Percentiles rank a stretch among this genome's conserved stretches.
phyloP scores from a whole-genome alignment of 2,329 filamentous ascomycete species.

The Lasiodiplodia gonubiensis region DNA sequence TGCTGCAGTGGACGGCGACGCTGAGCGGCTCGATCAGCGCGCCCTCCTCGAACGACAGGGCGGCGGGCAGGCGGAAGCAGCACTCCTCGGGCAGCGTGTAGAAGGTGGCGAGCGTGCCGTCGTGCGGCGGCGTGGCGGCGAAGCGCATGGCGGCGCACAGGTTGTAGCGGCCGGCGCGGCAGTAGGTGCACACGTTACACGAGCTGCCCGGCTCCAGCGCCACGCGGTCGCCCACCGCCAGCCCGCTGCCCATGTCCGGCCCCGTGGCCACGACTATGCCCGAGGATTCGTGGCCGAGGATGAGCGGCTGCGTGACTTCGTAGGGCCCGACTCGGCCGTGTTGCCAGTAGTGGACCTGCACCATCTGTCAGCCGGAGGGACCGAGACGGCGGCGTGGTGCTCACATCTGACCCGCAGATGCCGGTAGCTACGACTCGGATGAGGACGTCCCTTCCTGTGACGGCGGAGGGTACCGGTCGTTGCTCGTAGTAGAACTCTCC shows the following conservation, averaged over 20 bases:
- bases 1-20: slow-evolving; percentile 83
- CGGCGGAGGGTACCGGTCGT: background rate
- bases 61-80: slow-evolving; percentile 46
- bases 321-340: slow-evolving; percentile 65
- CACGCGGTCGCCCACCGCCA: slow-evolving; percentile 31
- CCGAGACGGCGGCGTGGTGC: slow-evolving; percentile 64
- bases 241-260: slow-evolving; percentile 32
- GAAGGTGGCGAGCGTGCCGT: slow-evolving; percentile 50
- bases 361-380: slow-evolving; percentile 57
- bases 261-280: slow-evolving; percentile 32
- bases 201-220: slow-evolving; percentile 33
- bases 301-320: slow-evolving; percentile 65
- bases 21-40: slow-evolving; percentile 66
- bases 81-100: slow-evolving; percentile 52
- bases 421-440: slow-evolving; percentile 69
- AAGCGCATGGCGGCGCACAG: slow-evolving; percentile 50
- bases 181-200: slow-evolving; percentile 50
- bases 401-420: slow-evolving; percentile 71
- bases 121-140: slow-evolving; percentile 51
- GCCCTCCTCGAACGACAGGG: slow-evolving; percentile 47
- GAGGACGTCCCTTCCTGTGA: slow-evolving; percentile 52
- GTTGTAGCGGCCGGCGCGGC: slow-evolving; percentile 50
- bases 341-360: slow-evolving; percentile 70
- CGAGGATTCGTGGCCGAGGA: slow-evolving; percentile 49
- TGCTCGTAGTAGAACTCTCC: slow-evolving; percentile 7